A percentile compares a stretch with the other conserved stretches of the same genome.
Evolutionary conservation across 257 asterid genomes (phyloP).

Genomic region (Solanum etuberosum): DNA sequence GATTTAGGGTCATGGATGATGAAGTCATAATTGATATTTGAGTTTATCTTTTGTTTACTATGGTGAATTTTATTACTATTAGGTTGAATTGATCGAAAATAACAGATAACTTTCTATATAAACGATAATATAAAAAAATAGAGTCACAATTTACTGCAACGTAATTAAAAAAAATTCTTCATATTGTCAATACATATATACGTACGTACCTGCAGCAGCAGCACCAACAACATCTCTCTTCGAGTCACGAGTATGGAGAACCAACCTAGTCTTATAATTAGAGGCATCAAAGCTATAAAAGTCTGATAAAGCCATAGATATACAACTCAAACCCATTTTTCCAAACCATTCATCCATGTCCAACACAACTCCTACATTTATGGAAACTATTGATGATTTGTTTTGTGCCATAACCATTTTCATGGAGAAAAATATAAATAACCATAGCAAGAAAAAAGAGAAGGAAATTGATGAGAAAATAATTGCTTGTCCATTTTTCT

Average conservation of each 20-base stretch:
- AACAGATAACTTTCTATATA: neutral
- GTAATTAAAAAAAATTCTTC: neutral
- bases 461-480: neutral
- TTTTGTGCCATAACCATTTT: slow-evolving; percentile 7
- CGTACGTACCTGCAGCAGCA: slow-evolving; percentile 39
- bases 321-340: slow-evolving; percentile 28
- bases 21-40: neutral
- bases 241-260: slow-evolving; percentile 25
- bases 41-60: no score
- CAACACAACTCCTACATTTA: slow-evolving; percentile 39
- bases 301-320: slow-evolving; percentile 36
- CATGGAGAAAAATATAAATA: neutral
- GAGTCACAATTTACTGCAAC: neutral
- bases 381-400: neutral
- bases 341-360: slow-evolving; percentile 28
- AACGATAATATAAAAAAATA: neutral
- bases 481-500: neutral
- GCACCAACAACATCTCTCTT: slow-evolving; percentile 23
- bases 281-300: slow-evolving; percentile 17
- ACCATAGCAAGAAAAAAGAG: neutral
- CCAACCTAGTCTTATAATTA: slow-evolving; percentile 21
- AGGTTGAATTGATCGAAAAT: neutral
- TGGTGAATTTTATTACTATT: neutral
- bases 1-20: neutral
- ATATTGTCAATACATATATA: neutral